A percentile compares a stretch with the other conserved stretches of the same genome.
Conservation (phyloP, 1,284 basidiomycete genomes). For the Rhodotorula sp. region DNA sequence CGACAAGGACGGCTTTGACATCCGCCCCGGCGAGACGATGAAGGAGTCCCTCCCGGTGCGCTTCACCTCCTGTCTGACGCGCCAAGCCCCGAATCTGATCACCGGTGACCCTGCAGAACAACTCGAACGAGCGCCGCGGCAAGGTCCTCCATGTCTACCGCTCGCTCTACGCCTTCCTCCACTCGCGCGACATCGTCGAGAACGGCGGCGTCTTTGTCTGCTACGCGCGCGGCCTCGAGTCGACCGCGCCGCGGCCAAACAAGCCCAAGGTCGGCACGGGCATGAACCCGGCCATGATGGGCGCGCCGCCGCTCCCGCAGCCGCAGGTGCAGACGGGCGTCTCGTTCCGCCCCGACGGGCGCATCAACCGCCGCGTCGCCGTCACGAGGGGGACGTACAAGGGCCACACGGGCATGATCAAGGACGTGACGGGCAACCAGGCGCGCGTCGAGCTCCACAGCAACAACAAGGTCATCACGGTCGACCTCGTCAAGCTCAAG, state of each 20-base stretch:
- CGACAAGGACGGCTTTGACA: conserved; percentile 78
- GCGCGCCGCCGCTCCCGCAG: conserved; percentile 8
- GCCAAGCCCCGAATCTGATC: not conserved
- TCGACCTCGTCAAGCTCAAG: conserved; percentile 77
- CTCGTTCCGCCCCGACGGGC: conserved; percentile 59
- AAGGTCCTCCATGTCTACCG: conserved; percentile 93
- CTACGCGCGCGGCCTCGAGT: conserved; percentile 71
- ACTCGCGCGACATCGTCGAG: conserved; percentile 85
- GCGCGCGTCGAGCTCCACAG: conserved; percentile 90
- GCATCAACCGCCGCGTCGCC: conserved; percentile 77
- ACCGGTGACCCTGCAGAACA: not conserved
- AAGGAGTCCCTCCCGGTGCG: conserved; percentile 70
- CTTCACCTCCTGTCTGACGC: conserved; percentile 13
- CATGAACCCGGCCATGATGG: conserved; percentile 62
- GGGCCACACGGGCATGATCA: conserved; percentile 88
- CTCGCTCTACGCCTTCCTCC: conserved; percentile 89
- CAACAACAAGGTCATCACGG: conserved; percentile 83
- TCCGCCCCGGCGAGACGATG: conserved; percentile 81
- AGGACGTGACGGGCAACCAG: conserved; percentile 85
- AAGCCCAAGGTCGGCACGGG: conserved; percentile 73
- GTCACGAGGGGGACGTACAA: conserved; percentile 88
- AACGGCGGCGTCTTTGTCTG: conserved; percentile 91
- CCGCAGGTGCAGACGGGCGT: conserved; percentile 21
- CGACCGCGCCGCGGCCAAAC: conserved; percentile 78
- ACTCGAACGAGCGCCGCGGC: conserved; percentile 74